phyloP scores from a whole-genome alignment of 163 green algal species.

The Scenedesmus sp. region DNA sequence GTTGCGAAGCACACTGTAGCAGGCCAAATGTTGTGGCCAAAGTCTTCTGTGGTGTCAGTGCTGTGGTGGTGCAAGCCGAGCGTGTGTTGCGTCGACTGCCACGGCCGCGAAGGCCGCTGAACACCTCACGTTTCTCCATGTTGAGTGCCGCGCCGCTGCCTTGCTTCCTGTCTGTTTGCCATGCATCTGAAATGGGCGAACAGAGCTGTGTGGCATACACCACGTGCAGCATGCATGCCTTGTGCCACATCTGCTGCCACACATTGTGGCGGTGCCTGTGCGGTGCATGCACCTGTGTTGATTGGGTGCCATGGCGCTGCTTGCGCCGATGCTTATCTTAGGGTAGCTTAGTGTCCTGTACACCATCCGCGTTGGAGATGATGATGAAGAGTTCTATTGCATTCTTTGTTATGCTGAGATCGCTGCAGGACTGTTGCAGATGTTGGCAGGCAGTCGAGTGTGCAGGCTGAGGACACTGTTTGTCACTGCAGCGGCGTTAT shows the following conservation, averaged over 20 bases:
- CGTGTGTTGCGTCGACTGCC: background rate
- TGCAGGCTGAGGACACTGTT: background rate
- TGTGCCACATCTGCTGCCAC: background rate
- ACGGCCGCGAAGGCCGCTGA: background rate
- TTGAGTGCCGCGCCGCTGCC: background rate
- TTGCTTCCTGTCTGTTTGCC: background rate
- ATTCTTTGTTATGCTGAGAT: background rate
- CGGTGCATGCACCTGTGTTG: background rate
- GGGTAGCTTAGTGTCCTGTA: background rate
- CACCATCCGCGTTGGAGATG: background rate
- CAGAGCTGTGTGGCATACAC: background rate
- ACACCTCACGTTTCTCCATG: background rate
- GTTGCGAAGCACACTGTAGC: background rate
- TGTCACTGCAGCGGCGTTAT: background rate
- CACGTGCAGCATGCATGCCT: background rate
- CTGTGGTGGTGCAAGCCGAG: background rate
- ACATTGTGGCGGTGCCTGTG: background rate
- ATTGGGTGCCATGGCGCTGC: background rate
- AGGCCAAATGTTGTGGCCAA: constrained; percentile 3
- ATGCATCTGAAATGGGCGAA: too few species aligned
- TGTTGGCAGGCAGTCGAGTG: background rate
- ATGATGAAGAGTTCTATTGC: background rate
- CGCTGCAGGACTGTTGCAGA: background rate
- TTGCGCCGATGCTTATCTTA: too few species aligned
- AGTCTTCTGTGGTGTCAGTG: background rate